Conservation (phyloP, 495 filamentous ascomycete species). For the Cercophora scortea region DNA sequence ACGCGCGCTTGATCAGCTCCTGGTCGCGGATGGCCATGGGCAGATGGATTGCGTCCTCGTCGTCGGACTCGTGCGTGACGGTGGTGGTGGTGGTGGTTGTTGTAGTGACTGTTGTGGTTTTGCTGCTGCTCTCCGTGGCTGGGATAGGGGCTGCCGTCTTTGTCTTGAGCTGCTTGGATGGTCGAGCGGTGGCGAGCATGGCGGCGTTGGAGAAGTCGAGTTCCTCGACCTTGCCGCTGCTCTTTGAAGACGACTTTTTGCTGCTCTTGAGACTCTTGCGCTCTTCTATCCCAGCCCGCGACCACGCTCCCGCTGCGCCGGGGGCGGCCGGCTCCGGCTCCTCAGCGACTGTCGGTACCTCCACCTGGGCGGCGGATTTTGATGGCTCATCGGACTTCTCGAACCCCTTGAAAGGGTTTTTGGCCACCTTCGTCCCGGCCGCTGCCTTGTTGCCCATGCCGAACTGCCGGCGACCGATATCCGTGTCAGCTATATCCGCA, state of each 20-base stretch:
- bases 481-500: slow-evolving; percentile 52
- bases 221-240: slow-evolving; percentile 17
- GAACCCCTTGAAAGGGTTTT: not conserved
- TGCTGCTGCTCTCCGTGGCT: too few relatives aligned
- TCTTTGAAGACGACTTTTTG: slow-evolving; percentile 2
- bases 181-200: slow-evolving; percentile 16
- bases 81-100: not conserved
- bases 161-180: slow-evolving; percentile 8
- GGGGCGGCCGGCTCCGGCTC: slow-evolving; percentile 3
- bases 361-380: not conserved
- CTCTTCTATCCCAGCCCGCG: slow-evolving; percentile 16
- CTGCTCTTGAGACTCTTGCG: slow-evolving; percentile 24
- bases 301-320: slow-evolving; percentile 28
- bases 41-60: slow-evolving; percentile 48
- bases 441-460: slow-evolving; percentile 34
- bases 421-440: not conserved
- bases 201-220: slow-evolving; percentile 33
- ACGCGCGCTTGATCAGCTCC: slow-evolving; percentile 74
- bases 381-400: not conserved
- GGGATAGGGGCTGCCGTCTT: too few relatives aligned
- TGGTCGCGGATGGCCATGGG: slow-evolving; percentile 68
- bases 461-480: slow-evolving; percentile 58
- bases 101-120: too few relatives aligned
- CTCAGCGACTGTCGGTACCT: not conserved
- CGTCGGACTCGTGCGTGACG: slow-evolving; percentile 36